phyloP scores from a whole-genome alignment of 495 filamentous ascomycete genomes.

The Cladorrhinum samala region DNA sequence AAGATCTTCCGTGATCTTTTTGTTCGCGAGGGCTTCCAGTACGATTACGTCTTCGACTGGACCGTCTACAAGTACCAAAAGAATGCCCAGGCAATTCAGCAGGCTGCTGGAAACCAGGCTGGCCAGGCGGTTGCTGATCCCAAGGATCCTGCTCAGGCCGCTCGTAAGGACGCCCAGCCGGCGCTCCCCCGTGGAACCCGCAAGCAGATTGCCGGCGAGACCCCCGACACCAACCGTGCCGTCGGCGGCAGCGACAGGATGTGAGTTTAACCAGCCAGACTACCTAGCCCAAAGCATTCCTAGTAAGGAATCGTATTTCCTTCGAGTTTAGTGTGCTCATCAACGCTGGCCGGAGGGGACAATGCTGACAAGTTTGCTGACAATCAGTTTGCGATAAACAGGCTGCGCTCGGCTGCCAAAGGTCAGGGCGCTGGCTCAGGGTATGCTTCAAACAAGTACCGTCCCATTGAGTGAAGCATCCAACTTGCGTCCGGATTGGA shows the following conservation, averaged over 20 bases:
- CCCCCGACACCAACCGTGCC: conserved; percentile 79
- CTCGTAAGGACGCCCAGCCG: conserved; percentile 54
- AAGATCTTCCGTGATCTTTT: conserved; percentile 99
- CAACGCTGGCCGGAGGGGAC: conserved; percentile 73
- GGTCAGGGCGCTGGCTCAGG: conserved; percentile 64
- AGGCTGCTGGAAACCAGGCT: conserved; percentile 45
- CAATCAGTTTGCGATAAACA: conserved; percentile 77
- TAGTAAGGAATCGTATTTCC: conserved; percentile 86
- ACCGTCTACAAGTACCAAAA: conserved; percentile 99
- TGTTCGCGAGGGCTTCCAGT: conserved; percentile 98
- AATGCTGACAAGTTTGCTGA: conserved; percentile 73
- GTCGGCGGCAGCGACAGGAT: conserved; percentile 94
- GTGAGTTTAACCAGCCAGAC: conserved; percentile 77
- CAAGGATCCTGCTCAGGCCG: conserved; percentile 43
- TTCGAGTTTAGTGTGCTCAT: conserved; percentile 79
- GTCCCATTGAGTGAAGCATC: conserved; percentile 57
- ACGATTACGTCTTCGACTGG: conserved; percentile 99
- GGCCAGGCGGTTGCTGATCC: conserved; percentile 49
- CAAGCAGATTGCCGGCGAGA: conserved; percentile 75
- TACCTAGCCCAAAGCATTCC: conserved; percentile 66
- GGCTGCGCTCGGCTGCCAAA: conserved; percentile 91
- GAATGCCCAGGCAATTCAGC: conserved; percentile 64
- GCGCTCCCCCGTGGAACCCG: conserved; percentile 67
- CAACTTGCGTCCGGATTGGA: conserved; percentile 17
- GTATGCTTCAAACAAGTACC: conserved; percentile 58